Evolutionary conservation across 345 rosid genomes (phyloP).

Genomic region (Bruguiera gymnorhiza): DNA sequence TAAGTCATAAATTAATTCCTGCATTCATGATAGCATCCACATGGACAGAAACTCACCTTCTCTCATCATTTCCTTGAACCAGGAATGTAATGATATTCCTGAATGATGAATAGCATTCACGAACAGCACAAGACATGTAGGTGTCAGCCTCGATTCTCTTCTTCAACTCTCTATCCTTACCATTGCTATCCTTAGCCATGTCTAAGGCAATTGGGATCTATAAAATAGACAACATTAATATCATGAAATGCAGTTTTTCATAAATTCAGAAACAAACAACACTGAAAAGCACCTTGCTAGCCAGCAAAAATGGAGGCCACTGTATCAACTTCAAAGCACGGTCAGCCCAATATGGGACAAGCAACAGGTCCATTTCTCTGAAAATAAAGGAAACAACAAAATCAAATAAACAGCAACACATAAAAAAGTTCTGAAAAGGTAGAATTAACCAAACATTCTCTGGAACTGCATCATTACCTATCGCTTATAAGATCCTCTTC

Average conservation of each 20-base stretch:
- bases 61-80: constrained; percentile 77
- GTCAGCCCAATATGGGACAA: constrained; percentile 99
- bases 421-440: not conserved
- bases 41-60: constrained; percentile 46
- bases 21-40: constrained; percentile 1
- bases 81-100: constrained; percentile 64
- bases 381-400: constrained; percentile 19
- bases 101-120: constrained; percentile 95
- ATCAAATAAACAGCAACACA: constrained; percentile 8
- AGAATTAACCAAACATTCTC: not conserved
- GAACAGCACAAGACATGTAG: constrained; percentile 91
- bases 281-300: constrained; percentile 75
- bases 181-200: constrained; percentile 98
- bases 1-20: not conserved
- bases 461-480: constrained; percentile 37
- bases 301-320: constrained; percentile 98
- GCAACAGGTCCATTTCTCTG: constrained; percentile 97
- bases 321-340: constrained; percentile 82
- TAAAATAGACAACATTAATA: constrained; percentile 16
- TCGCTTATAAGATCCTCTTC: constrained; percentile 93
- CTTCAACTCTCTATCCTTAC: constrained; percentile 83
- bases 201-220: constrained; percentile 97
- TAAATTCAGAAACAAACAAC: not conserved
- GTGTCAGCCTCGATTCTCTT: constrained; percentile 68
- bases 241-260: constrained; percentile 4